Evolutionary conservation across 1,139 yeast genomes (phyloP).

Genomic region (Barnettozyma hawaiiensis): DNA sequence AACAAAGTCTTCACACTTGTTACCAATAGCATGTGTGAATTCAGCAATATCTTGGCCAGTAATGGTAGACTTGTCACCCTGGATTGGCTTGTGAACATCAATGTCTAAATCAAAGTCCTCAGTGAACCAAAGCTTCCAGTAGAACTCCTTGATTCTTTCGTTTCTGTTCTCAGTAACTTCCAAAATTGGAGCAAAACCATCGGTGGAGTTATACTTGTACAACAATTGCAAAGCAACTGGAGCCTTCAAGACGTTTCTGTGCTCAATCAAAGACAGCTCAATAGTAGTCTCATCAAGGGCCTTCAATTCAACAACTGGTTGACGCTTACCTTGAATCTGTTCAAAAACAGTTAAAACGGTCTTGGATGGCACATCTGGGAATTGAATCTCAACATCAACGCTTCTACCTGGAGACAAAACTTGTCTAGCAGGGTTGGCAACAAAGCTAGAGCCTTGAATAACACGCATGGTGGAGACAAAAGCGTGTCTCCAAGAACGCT

Average conservation of each 20-base stretch:
- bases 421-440: conserved; percentile 70
- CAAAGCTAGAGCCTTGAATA: conserved; percentile 81
- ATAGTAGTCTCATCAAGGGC: conserved; percentile 46
- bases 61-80: conserved; percentile 59
- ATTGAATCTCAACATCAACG: conserved; percentile 56
- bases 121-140: conserved; percentile 98
- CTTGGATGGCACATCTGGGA: conserved; percentile 46
- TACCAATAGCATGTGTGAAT: conserved; percentile 95
- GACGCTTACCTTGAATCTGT: conserved; percentile 63
- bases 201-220: conserved; percentile 73
- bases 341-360: conserved; percentile 64
- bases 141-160: conserved; percentile 87
- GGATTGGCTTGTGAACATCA: conserved; percentile 62
- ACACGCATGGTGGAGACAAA: conserved; percentile 71
- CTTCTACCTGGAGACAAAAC: conserved; percentile 72
- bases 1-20: conserved; percentile 94
- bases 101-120: conserved; percentile 56
- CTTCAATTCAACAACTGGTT: conserved; percentile 63
- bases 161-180: conserved; percentile 91
- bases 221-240: conserved; percentile 74
- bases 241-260: conserved; percentile 73
- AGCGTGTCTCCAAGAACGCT: conserved; percentile 88
- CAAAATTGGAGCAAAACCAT: conserved; percentile 91
- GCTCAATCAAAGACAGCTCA: conserved; percentile 74
- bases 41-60: conserved; percentile 79